Conservation (phyloP, 257 asterid species). For the Solanum appendiculatum region DNA sequence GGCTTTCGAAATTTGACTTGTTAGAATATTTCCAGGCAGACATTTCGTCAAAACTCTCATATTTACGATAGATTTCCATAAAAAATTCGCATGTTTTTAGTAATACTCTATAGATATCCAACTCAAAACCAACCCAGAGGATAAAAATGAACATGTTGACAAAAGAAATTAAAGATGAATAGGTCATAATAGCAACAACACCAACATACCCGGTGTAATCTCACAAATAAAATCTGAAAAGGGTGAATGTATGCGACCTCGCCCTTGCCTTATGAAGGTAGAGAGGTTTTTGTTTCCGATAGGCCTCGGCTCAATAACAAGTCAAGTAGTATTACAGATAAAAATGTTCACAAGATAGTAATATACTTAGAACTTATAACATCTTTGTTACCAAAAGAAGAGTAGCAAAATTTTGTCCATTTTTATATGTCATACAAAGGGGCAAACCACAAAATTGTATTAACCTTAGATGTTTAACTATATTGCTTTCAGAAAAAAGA, state of each 20-base stretch:
- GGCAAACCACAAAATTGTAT: conserved; percentile 31
- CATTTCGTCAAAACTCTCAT: background rate
- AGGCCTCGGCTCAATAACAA: background rate
- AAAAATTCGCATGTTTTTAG: background rate
- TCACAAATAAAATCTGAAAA: background rate
- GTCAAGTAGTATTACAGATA: background rate
- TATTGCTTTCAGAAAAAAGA: background rate
- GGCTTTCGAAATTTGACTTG: background rate
- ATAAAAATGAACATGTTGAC: background rate
- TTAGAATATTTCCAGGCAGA: background rate
- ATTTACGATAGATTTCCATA: background rate
- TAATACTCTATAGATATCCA: background rate
- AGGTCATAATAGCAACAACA: background rate
- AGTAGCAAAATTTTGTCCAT: conserved; percentile 42
- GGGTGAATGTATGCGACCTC: background rate
- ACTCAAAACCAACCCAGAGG: background rate
- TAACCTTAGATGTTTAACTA: conserved; percentile 4
- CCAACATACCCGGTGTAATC: too few relatives aligned
- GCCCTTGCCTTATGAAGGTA: background rate
- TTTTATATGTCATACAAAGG: conserved; percentile 24
- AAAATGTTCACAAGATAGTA: background rate
- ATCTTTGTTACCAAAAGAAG: conserved; percentile 20
- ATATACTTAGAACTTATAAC: conserved; percentile 1
- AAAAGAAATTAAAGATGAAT: background rate
- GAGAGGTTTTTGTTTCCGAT: background rate